Conservation (phyloP, 1,139 yeast species). For the Yamadazyma spencermartinsiae region DNA sequence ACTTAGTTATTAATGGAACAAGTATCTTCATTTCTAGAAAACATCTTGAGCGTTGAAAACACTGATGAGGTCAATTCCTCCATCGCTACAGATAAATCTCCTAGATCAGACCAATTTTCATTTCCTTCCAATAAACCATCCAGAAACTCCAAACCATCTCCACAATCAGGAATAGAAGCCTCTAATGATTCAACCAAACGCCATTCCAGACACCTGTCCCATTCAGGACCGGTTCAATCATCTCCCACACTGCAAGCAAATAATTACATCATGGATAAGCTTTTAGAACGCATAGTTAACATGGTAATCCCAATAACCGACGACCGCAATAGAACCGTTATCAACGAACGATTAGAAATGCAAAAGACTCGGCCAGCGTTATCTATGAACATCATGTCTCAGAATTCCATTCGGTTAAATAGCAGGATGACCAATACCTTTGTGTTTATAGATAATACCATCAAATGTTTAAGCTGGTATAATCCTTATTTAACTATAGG, state of each 20-base stretch:
- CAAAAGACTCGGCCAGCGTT: conserved; percentile 69
- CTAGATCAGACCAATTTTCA: background rate
- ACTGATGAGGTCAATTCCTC: too few relatives aligned
- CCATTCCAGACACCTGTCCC: conserved; percentile 1
- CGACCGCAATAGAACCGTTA: conserved; percentile 32
- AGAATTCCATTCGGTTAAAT: conserved; percentile 64
- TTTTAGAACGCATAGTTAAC: conserved; percentile 66
- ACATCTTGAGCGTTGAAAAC: conserved; percentile 25
- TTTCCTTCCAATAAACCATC: background rate
- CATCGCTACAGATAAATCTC: conserved; percentile 2
- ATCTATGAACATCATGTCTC: conserved; percentile 68
- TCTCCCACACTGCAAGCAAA: background rate
- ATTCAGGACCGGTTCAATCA: background rate
- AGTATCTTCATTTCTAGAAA: conserved; percentile 31
- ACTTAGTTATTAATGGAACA: conserved; percentile 23
- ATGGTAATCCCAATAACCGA: conserved; percentile 72
- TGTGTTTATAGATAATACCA: conserved; percentile 55
- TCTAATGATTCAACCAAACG: background rate
- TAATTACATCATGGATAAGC: conserved; percentile 54
- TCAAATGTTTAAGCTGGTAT: conserved; percentile 61
- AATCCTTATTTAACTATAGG: conserved; percentile 65
- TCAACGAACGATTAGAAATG: conserved; percentile 51
- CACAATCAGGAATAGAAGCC: background rate
- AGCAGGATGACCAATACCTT: conserved; percentile 66
- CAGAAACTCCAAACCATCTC: background rate